Base-by-base conservation (phyloP, 176 grass and related monocot species). In the Eragrostis curvula region DNA sequence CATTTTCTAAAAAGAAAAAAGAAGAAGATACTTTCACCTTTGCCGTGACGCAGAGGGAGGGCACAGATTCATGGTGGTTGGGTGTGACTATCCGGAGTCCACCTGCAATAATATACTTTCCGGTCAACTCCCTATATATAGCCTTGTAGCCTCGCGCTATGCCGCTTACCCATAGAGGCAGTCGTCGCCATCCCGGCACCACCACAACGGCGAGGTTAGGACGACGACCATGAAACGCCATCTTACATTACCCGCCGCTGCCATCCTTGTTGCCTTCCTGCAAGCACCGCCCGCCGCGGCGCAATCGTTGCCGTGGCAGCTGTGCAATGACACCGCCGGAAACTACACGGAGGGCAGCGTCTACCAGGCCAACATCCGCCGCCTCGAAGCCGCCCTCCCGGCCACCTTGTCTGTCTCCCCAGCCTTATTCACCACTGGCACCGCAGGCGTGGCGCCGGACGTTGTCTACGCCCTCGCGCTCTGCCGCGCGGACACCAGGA, bases 401-500 rank as follows among this genome's bases (percentile, higher is more conserved):
- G 14, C 0, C 0, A 85, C 81, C 42, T 66, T 62, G 12, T 81
- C 85, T 14, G 41, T 63, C 6, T 81, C 70, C 8, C 49, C 41
- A 2, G 5, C 46, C 0, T 79, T 78, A 73, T 91, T 88, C 67
- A 36, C 85, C 24, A 73, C n/a, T 0, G 71, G 17, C 49, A 3
- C 42, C 59, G 57, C 71, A 3, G 89, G 89, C 27, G 6, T 61
- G 6, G n/a, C 36, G 41, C 58, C 82, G 42, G 57, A 91, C 81
- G 42, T 0, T n/a, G 73, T 82, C n/a, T 70, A 84, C 57, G 81
- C 77, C 2, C 42, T 87, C 27, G 75, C 80, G 53, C 75, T 84
- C 41, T 90, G 89, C 80, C 84, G 85, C 67, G 85, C 84, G 25
- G 85, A 86, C 70, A 20, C 77, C 79, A 36, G 32, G 32, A 79